Base-by-base conservation (phyloP, 1,284 basidiomycete genomes). In the Ustilago cynodontis region DNA sequence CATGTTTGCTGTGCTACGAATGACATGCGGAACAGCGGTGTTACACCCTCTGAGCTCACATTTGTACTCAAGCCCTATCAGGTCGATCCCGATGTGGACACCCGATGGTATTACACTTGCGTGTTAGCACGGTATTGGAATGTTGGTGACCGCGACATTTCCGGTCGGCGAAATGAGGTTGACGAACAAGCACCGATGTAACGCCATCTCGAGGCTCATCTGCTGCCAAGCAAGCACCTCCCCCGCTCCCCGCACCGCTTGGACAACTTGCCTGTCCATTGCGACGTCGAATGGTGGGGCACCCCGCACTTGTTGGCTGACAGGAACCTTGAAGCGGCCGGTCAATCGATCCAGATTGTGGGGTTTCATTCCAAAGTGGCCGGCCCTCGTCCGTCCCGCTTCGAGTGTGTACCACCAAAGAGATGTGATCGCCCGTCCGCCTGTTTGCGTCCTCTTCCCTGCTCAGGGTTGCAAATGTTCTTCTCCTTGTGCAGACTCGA, bases 221-320 rank as follows among this genome's bases (percentile, higher is more conserved):
- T 33, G 31, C 31, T n/a, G 26, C 33, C 24, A 20, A 51, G 52
- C 55, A 49, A 55, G 33, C 56, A 65, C 22, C 22, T 2, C 24
- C 2, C 16, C 33, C 16, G 20, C 24, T 35, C 13, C 41, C 41
- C 41, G 41, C 41, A 43, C n/a, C 41, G 41, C n/a, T 20, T 43
- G 7, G 41, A 43, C n/a, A 43, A 11, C 20, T 18, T 43, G 20
- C 18, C 41, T n/a, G 41, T 20, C 16, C 41, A 43, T 43, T 8
- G 2, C n/a, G 10, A 43, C 41, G 11, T 43, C n/a, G n/a, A 43
- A 7, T 43, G 41, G 3, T 18, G 41, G 41, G 41, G 65, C 29
- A 58, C 65, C 65, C 59, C 65, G 59, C 65, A 68, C 65, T 61
- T 49, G 43, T 55, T 43, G 33, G 16, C 13, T 37, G 43, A 50